These are phyloP conservation scores for Suillus clintonianus DNA, from an alignment of 768 basidiomycete genomes.

Conservation along the genomic window DNA sequence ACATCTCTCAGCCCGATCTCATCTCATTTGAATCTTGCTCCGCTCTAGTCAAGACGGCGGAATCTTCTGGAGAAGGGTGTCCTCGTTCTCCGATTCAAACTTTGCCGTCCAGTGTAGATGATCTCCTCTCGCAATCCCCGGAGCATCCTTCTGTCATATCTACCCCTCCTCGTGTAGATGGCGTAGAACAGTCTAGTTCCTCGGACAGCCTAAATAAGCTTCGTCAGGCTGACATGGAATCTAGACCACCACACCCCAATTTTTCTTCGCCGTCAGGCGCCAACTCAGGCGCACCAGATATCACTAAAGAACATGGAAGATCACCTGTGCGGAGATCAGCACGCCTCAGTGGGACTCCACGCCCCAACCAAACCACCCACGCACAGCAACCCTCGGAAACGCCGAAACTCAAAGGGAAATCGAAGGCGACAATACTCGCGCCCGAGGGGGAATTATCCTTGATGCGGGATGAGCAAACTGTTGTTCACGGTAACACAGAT, in stretches of 20 bases:
- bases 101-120: conserved; percentile 21
- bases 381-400: conserved; percentile 18
- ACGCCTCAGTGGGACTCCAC: conserved; percentile 36
- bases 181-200: conserved; percentile 6
- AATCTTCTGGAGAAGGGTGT: conserved; percentile 2
- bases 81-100: conserved; percentile 8
- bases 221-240: background rate
- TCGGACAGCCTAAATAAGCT: conserved; percentile 1
- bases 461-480: background rate
- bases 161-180: conserved; percentile 1
- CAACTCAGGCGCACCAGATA: conserved; percentile 1
- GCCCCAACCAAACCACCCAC: conserved; percentile 10
- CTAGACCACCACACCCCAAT: background rate
- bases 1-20: conserved; percentile 30
- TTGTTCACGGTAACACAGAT: background rate
- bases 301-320: background rate
- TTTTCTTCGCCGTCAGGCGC: conserved; percentile 5
- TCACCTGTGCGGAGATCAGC: conserved; percentile 41
- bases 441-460: background rate
- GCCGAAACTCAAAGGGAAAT: conserved; percentile 21
- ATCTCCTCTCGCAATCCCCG: conserved; percentile 24
- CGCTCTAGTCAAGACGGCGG: conserved; percentile 18
- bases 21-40: conserved; percentile 48
- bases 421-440: conserved; percentile 14
- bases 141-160: conserved; percentile 5